phyloP scores from a whole-genome alignment of 2,329 filamentous ascomycete species.

The Diaporthe australafricana region DNA sequence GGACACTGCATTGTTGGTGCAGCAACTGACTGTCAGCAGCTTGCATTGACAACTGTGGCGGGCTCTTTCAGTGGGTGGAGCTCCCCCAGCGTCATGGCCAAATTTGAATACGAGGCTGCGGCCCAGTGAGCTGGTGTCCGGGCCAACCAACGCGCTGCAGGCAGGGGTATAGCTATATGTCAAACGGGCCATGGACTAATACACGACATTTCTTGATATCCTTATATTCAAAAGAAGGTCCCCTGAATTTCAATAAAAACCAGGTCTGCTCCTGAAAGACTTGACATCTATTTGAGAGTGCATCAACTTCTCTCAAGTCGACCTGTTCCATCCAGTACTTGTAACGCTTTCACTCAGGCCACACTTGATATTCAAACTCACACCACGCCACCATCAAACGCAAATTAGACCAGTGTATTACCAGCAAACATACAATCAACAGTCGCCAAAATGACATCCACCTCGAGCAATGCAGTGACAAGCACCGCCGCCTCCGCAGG shows the following conservation, averaged over 20 bases:
- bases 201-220: not conserved
- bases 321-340: not conserved
- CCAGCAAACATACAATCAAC: not conserved
- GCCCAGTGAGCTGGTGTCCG: conserved; percentile 18
- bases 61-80: conserved; percentile 10
- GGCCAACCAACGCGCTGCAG: conserved; percentile 20
- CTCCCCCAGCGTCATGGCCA: conserved; percentile 9
- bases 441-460: conserved; percentile 23
- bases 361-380: not conserved
- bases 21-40: conserved; percentile 2
- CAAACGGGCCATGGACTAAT: conserved; percentile 28
- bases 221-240: not conserved
- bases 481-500: not conserved
- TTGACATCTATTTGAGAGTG: not conserved
- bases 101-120: conserved; percentile 26
- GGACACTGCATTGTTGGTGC: conserved; percentile 14
- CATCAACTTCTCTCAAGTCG: not conserved
- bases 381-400: not conserved
- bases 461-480: not conserved
- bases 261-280: not conserved
- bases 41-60: not conserved
- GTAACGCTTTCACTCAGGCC: not conserved
- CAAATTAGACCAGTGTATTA: not conserved
- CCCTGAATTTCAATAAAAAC: not conserved
- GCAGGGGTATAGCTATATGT: conserved; percentile 29